Evolutionary conservation across 306 rosid species (phyloP), one percentile per base, ranked within the genome.

Genomic region (Citrullus colocynthis): DNA sequence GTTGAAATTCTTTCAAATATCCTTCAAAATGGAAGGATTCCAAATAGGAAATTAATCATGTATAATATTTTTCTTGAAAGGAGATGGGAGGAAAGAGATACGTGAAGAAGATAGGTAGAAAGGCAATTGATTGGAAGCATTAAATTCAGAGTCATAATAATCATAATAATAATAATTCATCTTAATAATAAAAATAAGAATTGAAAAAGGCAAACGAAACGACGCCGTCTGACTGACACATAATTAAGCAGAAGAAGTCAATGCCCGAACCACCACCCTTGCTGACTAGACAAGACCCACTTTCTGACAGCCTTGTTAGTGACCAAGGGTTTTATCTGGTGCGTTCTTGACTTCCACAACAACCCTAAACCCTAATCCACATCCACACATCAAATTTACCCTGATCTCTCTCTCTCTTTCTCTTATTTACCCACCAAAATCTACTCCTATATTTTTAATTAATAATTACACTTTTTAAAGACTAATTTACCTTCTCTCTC

Each of bases 191-290:
- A 30, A 55, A 71, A 42, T 37, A 82, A 49, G 76, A 49, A 54
- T 42, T 18, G 11, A 61, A 11, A 79, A 13, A 12, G 17, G 17
- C 48, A 80, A 20, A 56, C 4, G 21, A 58, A 34, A 59, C 67
- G 61, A 30, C 44, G 42, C 0, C 61, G 57, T 76, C 79, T 58
- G 21, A 76, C 70, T 57, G 69, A 58, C 55, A 73, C 55, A 28
- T 37, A 76, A 85, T 83, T 81, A 89, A 89, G 91, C 86, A 92
- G 87, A 90, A 92, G 87, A 90, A 95, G 97, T 95, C 97, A 95
- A 95, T 92, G 84, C 98, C 98, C 98, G 98, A 95, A 95, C 97
- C 97, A 92, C 88, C 89, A 85, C 94, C 91, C 97, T 86, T 78
- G 80, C 79, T 72, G 30, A 79, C 83, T 49, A 61, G 82, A 83